Base-by-base conservation (phyloP, 1,139 yeast genomes). In the Pichia sp. region DNA sequence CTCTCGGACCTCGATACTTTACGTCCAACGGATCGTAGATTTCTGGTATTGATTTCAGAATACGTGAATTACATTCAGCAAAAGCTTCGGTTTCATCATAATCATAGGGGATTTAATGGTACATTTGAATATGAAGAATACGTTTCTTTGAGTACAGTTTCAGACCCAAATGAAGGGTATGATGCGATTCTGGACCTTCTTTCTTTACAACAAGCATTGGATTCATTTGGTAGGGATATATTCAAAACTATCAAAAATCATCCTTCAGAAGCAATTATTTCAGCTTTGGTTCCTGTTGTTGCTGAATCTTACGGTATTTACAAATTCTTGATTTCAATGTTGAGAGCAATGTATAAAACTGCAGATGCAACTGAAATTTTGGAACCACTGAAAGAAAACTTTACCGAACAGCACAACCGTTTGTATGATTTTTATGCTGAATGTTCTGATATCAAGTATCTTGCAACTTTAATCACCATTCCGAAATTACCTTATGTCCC, bases 111-210 rank as follows among this genome's bases (percentile, higher is more conserved):
- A 3, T 92, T 90, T 66, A 90, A 85, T 59, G 97, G 97, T 27
- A 88, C 90, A 40, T 92, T 92, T 65, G 98, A 92, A 61, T 92
- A 92, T 59, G 95, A 88, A 62, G 98, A 92, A 60, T 92, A 90
- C 60, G 80, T 90, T 39, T 86, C 96, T 2, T 72, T 92, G 54
- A 76, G 88, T 49, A 81, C 90, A 3, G 95, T 87, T 36, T 83
- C 86, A 58, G 96, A 92, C 60, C 97, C 97, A 3, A 90, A 92
- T 60, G 96, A 88, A 65, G 97, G 97, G 5, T 92, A 85, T 60
- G 96, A 90, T 58, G 81, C 95, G 1, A 79, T 90, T 52, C 65
- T 87, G 52, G 96, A 87, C 60, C 69, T 92, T 57, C 83, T 88
- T 88, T 79, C 80, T 45, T 69, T 90, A 47, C 97, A 88, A 64